Evolutionary conservation across 2,329 filamentous ascomycete species (phyloP).

Genomic region (Byssothecium circinans): DNA sequence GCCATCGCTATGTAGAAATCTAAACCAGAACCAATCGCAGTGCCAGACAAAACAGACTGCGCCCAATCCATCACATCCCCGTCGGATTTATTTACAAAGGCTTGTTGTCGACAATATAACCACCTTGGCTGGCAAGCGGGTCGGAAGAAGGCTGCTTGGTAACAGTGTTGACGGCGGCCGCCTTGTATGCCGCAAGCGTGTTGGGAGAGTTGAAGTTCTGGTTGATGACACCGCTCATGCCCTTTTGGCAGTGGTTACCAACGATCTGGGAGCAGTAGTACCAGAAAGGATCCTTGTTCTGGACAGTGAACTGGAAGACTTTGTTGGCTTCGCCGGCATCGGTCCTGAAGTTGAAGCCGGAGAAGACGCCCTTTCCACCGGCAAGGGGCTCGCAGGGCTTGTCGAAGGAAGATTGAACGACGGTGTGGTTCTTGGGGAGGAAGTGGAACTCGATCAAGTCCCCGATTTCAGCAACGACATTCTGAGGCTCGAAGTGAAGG

Average conservation of each 20-base stretch:
- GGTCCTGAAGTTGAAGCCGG: slow-evolving; percentile 63
- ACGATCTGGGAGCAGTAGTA: slow-evolving; percentile 71
- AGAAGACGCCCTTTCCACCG: slow-evolving; percentile 57
- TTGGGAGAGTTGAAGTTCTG: slow-evolving; percentile 31
- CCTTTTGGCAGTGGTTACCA: slow-evolving; percentile 66
- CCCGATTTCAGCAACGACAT: slow-evolving; percentile 33
- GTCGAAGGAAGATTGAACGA: slow-evolving; percentile 74
- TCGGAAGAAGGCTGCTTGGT: slow-evolving; percentile 25
- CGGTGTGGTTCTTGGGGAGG: slow-evolving; percentile 67
- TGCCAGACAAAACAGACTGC: not conserved
- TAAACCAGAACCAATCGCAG: not conserved
- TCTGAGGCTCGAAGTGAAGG: slow-evolving; percentile 39
- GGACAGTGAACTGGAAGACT: slow-evolving; percentile 69
- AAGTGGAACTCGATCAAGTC: slow-evolving; percentile 54
- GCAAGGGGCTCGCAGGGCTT: slow-evolving; percentile 65
- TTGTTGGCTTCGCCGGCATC: slow-evolving; percentile 20
- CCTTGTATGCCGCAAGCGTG: slow-evolving; percentile 34
- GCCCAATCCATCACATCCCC: not conserved
- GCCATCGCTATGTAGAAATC: not conserved
- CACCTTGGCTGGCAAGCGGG: slow-evolving; percentile 20
- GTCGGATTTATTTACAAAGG: slow-evolving; percentile 18
- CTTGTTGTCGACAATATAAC: slow-evolving; percentile 26
- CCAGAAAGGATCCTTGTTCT: slow-evolving; percentile 73
- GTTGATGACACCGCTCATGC: slow-evolving; percentile 76
- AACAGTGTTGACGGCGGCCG: slow-evolving; percentile 21